Percentiles rank a stretch among this genome's conserved stretches.
These are phyloP conservation scores for Allium fistulosum DNA, from an alignment of 106 monocot species.

Conservation along the genomic window DNA sequence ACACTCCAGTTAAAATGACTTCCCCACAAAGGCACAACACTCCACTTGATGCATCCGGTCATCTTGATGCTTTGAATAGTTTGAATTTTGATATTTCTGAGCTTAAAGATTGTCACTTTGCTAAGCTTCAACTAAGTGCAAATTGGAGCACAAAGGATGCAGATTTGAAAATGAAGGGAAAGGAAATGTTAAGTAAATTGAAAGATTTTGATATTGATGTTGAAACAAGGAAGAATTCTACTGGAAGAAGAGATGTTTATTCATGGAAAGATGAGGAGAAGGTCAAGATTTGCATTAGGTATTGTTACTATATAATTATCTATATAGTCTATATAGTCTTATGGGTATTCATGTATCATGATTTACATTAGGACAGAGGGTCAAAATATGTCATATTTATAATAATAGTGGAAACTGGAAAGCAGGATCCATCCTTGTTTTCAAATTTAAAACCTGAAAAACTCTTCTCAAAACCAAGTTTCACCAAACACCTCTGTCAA, in stretches of 20 bases:
- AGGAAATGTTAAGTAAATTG: constrained; percentile 76
- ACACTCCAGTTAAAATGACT: constrained; percentile 64
- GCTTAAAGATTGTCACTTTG: constrained; percentile 69
- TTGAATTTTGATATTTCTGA: constrained; percentile 41
- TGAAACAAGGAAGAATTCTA: constrained; percentile 34
- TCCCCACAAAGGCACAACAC: constrained; percentile 90
- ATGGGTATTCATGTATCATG: neutral
- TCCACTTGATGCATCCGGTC: constrained; percentile 64
- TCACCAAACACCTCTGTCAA: too few species aligned
- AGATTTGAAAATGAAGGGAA: constrained; percentile 38
- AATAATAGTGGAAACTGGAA: too few species aligned
- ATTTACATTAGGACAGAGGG: too few species aligned
- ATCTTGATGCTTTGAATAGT: constrained; percentile 26
- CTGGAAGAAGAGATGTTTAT: constrained; percentile 32
- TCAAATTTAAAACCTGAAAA: too few species aligned
- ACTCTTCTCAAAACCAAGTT: too few species aligned
- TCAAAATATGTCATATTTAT: too few species aligned
- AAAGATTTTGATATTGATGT: constrained; percentile 50
- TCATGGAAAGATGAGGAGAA: constrained; percentile 88
- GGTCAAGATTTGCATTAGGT: constrained; percentile 84
- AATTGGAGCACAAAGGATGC: constrained; percentile 87
- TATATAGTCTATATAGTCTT: neutral
- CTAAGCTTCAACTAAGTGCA: constrained; percentile 57
- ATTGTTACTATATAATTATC: too few species aligned
- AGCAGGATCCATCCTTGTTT: too few species aligned